These are phyloP conservation scores for Suillus hirtellus DNA, from an alignment of 768 basidiomycete genomes.

Conservation along the genomic window DNA sequence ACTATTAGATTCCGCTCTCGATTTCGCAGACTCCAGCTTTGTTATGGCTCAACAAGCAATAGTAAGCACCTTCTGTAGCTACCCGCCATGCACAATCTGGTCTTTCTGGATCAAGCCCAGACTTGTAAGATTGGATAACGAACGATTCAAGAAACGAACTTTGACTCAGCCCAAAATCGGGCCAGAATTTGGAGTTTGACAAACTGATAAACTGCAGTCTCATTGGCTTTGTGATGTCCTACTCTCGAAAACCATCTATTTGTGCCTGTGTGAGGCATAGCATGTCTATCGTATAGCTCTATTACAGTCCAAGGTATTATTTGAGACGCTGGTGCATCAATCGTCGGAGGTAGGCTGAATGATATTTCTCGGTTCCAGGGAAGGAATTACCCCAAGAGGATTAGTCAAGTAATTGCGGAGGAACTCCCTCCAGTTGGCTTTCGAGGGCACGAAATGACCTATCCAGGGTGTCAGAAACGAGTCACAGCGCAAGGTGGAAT, in stretches of 20 bases:
- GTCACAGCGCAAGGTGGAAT: neutral
- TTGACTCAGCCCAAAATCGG: neutral
- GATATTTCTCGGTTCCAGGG: conserved; percentile 37
- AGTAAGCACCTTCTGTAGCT: no score
- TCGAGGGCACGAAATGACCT: conserved; percentile 87
- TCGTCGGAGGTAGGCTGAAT: conserved; percentile 30
- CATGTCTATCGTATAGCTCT: neutral
- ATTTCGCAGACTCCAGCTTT: no score
- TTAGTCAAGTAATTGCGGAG: conserved; percentile 63
- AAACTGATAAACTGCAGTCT: no score
- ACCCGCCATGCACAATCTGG: no score
- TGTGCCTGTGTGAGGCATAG: neutral
- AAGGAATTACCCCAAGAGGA: conserved; percentile 47
- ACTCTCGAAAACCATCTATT: neutral
- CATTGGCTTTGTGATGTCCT: neutral
- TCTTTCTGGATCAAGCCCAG: no score
- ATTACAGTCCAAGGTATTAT: neutral
- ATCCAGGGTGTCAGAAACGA: conserved; percentile 5
- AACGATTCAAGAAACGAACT: neutral
- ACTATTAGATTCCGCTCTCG: no score
- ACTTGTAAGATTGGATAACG: no score
- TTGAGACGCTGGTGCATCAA: neutral
- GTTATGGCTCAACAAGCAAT: no score
- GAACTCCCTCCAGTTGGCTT: conserved; percentile 75
- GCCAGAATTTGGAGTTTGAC: neutral